Evolutionary conservation across 1,284 basidiomycete species (phyloP).

Genomic region (Lignosus rhinocerotis): DNA sequence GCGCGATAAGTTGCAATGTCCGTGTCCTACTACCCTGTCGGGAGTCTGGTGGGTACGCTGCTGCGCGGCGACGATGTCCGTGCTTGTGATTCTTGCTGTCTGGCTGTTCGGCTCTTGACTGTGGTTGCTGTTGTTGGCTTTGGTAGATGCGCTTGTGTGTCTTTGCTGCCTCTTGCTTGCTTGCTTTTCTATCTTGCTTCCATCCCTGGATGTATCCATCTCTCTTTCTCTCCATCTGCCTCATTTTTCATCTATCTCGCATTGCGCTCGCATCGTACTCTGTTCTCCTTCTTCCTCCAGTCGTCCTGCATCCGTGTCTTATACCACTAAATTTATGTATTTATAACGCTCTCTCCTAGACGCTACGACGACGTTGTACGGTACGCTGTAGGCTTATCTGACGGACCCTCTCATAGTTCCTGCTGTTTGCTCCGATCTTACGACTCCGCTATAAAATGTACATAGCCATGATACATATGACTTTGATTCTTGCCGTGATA

Average conservation of each 20-base stretch:
- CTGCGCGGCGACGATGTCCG: conserved; percentile 4
- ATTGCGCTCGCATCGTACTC: not conserved
- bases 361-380: conserved; percentile 9
- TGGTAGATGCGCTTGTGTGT: conserved; percentile 10
- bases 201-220: not conserved
- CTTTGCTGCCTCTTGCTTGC: conserved; percentile 4
- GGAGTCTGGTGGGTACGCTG: not conserved
- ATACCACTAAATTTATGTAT: conserved; percentile 26
- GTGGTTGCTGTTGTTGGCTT: not conserved
- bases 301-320: not conserved
- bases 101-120: not conserved
- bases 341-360: conserved; percentile 23
- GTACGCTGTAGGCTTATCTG: conserved; percentile 17
- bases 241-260: not conserved
- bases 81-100: conserved; percentile 1
- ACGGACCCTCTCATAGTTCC: conserved; percentile 3
- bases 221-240: conserved; percentile 1
- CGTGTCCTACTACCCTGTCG: not conserved
- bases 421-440: conserved; percentile 9
- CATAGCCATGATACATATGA: conserved; percentile 16
- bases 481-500: not conserved
- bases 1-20: not conserved
- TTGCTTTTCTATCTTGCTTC: not conserved
- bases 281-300: not conserved
- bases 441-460: conserved; percentile 17